Evolutionary conservation across 257 asterid genomes (phyloP).

Genomic region (Mentha longifolia): DNA sequence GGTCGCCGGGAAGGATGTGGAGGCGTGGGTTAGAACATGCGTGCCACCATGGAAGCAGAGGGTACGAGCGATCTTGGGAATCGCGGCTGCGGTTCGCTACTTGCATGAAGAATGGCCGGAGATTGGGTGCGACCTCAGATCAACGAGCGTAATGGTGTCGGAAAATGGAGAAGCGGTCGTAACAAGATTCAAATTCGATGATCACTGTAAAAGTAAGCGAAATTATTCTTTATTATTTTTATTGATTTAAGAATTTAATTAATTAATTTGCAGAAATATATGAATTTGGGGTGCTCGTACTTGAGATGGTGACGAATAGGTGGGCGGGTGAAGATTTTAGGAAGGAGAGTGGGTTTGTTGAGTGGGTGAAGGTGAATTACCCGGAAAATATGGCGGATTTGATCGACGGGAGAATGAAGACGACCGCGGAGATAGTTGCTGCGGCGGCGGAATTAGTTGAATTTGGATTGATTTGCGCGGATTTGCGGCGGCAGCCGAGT

Average conservation of each 20-base stretch:
- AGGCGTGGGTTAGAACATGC: slow-evolving; percentile 41
- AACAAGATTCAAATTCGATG: slow-evolving; percentile 45
- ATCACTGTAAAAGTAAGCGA: slow-evolving; percentile 46
- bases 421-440: slow-evolving; percentile 22
- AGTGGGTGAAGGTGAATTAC: slow-evolving; percentile 50
- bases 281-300: slow-evolving; percentile 50
- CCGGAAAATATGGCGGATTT: slow-evolving; percentile 42
- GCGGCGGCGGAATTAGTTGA: slow-evolving; percentile 41
- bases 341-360: slow-evolving; percentile 41
- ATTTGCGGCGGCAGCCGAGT: slow-evolving; percentile 43
- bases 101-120: slow-evolving; percentile 50
- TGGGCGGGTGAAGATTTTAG: slow-evolving; percentile 41
- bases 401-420: slow-evolving; percentile 59
- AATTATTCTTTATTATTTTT: not conserved
- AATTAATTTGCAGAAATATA: slow-evolving; percentile 35
- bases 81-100: slow-evolving; percentile 45
- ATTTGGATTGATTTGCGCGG: slow-evolving; percentile 55
- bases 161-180: slow-evolving; percentile 53
- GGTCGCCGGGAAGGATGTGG: slow-evolving; percentile 36
- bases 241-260: not conserved
- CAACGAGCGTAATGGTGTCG: slow-evolving; percentile 41
- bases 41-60: slow-evolving; percentile 57
- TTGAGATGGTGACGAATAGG: slow-evolving; percentile 50
- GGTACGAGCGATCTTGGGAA: slow-evolving; percentile 40
- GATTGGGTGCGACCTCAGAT: slow-evolving; percentile 42